These are phyloP conservation scores for Globisporangium paroecandrum DNA, from an alignment of 352 stramenopile genomes.

Conservation along the genomic window DNA sequence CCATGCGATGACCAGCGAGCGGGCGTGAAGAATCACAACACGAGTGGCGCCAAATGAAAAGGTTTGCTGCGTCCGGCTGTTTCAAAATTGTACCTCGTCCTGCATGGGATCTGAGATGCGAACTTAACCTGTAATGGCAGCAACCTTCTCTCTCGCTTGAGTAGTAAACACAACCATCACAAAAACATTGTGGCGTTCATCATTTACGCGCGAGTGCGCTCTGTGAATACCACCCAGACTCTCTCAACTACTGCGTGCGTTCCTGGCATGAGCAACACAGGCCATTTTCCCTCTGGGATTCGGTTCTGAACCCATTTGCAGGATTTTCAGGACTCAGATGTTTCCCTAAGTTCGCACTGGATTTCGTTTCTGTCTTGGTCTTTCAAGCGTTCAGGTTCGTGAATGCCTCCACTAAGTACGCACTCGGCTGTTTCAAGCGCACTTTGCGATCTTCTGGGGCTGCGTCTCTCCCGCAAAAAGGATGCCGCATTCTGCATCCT, in stretches of 20 bases:
- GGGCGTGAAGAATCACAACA: background rate
- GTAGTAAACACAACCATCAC: background rate
- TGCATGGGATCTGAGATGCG: background rate
- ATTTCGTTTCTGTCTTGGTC: background rate
- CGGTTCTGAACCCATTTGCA: slow-evolving; percentile 9
- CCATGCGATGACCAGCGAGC: background rate
- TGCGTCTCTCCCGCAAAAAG: slow-evolving; percentile 13
- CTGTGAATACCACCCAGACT: too few relatives aligned
- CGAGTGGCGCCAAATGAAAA: background rate
- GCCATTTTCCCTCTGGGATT: background rate
- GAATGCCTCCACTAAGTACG: background rate
- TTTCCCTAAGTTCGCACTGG: background rate
- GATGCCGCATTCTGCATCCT: background rate
- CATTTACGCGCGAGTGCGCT: background rate
- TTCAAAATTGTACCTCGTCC: background rate
- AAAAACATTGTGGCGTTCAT: background rate
- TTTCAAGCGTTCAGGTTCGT: background rate
- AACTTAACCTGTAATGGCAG: background rate
- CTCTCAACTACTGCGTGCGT: too few relatives aligned
- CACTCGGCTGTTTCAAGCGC: background rate
- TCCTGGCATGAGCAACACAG: too few relatives aligned
- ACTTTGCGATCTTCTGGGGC: slow-evolving; percentile 15
- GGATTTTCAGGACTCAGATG: background rate
- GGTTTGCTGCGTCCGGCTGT: background rate
- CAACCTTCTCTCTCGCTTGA: background rate